Percentiles rank a stretch among this genome's conserved stretches.
Conservation (phyloP, 1,284 basidiomycete species). For the Ustanciosporium gigantosporum region DNA sequence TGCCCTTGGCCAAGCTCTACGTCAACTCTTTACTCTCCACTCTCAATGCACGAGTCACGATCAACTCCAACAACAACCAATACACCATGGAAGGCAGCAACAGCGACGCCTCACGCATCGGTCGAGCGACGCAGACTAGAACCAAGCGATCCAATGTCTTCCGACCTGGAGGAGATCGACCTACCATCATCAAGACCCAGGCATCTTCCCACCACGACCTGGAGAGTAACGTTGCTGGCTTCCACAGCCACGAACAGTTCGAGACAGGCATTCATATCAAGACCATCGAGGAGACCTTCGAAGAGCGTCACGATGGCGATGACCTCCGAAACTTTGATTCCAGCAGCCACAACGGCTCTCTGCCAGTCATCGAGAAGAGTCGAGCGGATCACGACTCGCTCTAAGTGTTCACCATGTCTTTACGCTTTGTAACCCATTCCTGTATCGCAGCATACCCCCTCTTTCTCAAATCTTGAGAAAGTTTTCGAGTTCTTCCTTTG, state of each 20-base stretch:
- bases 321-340: conserved; percentile 20
- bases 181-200: conserved; percentile 32
- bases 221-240: conserved; percentile 11
- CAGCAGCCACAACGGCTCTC: conserved; percentile 36
- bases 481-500: too few species aligned
- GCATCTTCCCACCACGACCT: conserved; percentile 25
- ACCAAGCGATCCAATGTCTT: conserved; percentile 33
- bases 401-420: too few species aligned
- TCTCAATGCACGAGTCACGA: conserved; percentile 50
- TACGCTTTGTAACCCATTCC: too few species aligned
- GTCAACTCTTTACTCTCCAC: conserved; percentile 57
- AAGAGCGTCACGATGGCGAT: conserved; percentile 40
- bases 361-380: conserved; percentile 28
- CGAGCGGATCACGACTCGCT: conserved; percentile 22
- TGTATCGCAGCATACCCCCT: too few species aligned
- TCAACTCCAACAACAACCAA: conserved; percentile 11
- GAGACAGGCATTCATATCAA: conserved; percentile 45
- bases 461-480: too few species aligned
- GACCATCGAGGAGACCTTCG: conserved; percentile 49
- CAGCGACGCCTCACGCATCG: conserved; percentile 25
- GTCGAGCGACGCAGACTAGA: conserved; percentile 15
- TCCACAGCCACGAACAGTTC: conserved; percentile 19
- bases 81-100: conserved; percentile 40
- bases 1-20: conserved; percentile 56
- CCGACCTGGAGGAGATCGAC: conserved; percentile 32